Conservation (phyloP, 2,329 filamentous ascomycete species). For the Colletotrichum sp. region DNA sequence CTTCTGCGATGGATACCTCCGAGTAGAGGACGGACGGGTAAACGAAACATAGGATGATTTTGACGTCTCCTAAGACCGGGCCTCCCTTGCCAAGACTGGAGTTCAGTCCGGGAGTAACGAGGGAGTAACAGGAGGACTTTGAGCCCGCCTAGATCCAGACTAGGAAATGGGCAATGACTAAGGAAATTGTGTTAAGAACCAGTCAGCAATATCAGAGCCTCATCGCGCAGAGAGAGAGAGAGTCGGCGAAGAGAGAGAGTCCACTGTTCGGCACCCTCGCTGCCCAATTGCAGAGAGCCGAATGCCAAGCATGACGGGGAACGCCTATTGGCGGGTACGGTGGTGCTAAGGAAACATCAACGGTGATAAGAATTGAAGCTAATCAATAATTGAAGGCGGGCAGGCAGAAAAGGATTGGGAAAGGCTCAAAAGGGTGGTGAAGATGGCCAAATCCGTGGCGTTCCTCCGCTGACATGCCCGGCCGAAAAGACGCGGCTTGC, state of each 20-base stretch:
- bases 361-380: constrained; percentile 2
- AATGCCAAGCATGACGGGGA: not conserved
- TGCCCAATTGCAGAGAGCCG: not conserved
- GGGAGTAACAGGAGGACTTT: not conserved
- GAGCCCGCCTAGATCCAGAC: not conserved
- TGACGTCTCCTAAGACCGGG: not conserved
- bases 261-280: not conserved
- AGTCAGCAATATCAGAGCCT: not conserved
- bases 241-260: not conserved
- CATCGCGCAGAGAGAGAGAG: not conserved
- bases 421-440: not conserved
- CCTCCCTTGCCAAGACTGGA: not conserved
- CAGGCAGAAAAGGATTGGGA: not conserved
- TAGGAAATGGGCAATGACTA: not conserved
- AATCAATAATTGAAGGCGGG: not conserved
- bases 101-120: not conserved
- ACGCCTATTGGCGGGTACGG: not conserved
- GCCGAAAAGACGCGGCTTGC: not conserved
- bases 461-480: not conserved
- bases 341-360: not conserved
- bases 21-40: not conserved
- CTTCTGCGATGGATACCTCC: not conserved
- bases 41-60: not conserved
- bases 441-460: not conserved
- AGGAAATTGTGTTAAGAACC: not conserved